phyloP scores from a whole-genome alignment of 176 grass and related monocot species.

The Urochloa ruziziensis region DNA sequence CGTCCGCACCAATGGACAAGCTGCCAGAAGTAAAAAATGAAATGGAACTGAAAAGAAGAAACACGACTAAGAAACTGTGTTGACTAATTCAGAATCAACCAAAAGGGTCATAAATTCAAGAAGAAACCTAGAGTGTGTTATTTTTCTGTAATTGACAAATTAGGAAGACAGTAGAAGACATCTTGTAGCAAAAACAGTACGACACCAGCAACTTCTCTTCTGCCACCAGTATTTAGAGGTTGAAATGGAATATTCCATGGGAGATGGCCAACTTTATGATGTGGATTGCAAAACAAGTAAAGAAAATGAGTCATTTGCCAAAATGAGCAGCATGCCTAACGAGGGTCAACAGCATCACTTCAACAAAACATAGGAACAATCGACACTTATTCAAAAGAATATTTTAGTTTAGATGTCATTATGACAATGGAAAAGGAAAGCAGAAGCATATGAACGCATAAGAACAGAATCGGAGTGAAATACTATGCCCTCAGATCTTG shows the following conservation, averaged over 20 bases:
- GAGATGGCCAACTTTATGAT: background rate
- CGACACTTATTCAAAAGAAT: background rate
- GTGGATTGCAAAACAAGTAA: background rate
- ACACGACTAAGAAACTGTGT: background rate
- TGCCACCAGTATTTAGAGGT: background rate
- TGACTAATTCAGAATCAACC: background rate
- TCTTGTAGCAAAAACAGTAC: background rate
- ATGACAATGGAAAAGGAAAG: background rate
- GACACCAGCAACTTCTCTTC: background rate
- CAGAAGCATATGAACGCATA: background rate
- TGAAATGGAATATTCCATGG: background rate
- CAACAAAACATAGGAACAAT: background rate
- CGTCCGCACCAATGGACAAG: background rate
- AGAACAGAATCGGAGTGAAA: background rate
- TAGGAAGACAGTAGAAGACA: background rate
- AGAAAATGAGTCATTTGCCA: background rate
- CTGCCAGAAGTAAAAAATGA: background rate
- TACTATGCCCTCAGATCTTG: constrained; percentile 6
- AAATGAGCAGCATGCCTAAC: background rate
- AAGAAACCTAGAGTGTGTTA: background rate
- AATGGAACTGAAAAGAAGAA: background rate
- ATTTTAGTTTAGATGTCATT: background rate
- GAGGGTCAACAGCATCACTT: background rate
- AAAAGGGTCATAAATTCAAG: background rate
- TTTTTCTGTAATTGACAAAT: background rate